Evolutionary conservation across 495 filamentous ascomycete species (phyloP).

Genomic region (Hyaloscypha variabilis): DNA sequence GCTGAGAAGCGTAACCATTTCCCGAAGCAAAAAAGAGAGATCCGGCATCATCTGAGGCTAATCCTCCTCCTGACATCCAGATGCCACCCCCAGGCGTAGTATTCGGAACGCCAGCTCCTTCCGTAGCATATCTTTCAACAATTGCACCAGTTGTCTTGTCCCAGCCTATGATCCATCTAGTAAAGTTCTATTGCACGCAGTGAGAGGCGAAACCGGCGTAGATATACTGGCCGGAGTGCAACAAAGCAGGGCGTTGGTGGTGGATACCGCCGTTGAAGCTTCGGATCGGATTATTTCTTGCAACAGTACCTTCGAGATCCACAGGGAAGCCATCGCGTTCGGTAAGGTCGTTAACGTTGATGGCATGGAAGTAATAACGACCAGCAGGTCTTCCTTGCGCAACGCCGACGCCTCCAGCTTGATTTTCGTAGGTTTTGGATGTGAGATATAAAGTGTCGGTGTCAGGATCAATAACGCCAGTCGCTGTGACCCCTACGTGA

Average conservation of each 20-base stretch:
- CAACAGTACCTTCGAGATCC: constrained; percentile 40
- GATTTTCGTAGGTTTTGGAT: constrained; percentile 34
- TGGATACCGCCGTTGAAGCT: constrained; percentile 47
- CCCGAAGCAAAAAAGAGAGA: constrained; percentile 47
- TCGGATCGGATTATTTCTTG: constrained; percentile 35
- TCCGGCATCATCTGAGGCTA: constrained; percentile 42
- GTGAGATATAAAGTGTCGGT: constrained; percentile 46
- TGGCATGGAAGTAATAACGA: constrained; percentile 41
- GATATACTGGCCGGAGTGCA: constrained; percentile 36
- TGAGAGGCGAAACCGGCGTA: constrained; percentile 48
- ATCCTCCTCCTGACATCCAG: constrained; percentile 46
- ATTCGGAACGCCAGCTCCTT: constrained; percentile 36
- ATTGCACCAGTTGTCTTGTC: constrained; percentile 43
- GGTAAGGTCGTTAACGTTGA: constrained; percentile 38
- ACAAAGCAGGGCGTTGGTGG: constrained; percentile 43
- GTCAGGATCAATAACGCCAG: constrained; percentile 51
- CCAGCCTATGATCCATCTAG: constrained; percentile 45
- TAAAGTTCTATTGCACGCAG: constrained; percentile 51
- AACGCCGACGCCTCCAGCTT: constrained; percentile 5
- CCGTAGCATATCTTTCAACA: constrained; percentile 42
- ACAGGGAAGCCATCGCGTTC: constrained; percentile 43
- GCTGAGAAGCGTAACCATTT: constrained; percentile 44
- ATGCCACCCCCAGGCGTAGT: constrained; percentile 41
- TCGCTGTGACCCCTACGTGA: constrained; percentile 49
- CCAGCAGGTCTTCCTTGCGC: constrained; percentile 26